Conservation (phyloP, 2,329 filamentous ascomycete genomes). For the Leptographium radiaticola region DNA sequence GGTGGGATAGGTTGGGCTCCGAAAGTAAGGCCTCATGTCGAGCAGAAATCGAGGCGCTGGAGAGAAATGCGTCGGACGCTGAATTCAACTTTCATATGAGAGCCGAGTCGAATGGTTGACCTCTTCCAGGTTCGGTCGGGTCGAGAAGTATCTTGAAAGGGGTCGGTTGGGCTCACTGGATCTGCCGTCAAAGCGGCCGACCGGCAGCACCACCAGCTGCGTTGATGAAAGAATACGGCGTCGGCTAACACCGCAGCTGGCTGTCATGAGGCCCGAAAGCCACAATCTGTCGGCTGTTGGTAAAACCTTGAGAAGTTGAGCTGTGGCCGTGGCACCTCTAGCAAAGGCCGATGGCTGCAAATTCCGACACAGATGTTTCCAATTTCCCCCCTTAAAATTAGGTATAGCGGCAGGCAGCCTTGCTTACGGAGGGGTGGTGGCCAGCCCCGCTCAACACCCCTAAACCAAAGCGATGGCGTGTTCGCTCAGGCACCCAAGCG, state of each 20-base stretch:
- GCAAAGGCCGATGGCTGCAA: too few relatives aligned
- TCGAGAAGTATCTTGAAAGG: neutral
- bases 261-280: too few relatives aligned
- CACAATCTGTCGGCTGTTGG: too few relatives aligned
- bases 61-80: too few relatives aligned
- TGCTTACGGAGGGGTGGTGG: neutral
- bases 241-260: neutral
- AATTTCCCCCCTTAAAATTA: neutral
- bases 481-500: neutral
- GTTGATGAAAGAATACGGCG: too few relatives aligned
- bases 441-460: neutral
- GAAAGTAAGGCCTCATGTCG: neutral
- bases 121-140: neutral
- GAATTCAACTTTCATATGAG: neutral
- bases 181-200: neutral
- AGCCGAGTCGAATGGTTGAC: neutral
- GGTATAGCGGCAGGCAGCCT: neutral
- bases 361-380: conserved; percentile 1
- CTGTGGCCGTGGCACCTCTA: too few relatives aligned
- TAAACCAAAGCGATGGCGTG: neutral
- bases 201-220: neutral
- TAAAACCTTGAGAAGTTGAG: too few relatives aligned
- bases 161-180: neutral
- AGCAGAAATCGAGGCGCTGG: too few relatives aligned
- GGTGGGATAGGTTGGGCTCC: neutral